Conservation (phyloP, 805 yeast species). For the Nakazawaea molendinolei region DNA sequence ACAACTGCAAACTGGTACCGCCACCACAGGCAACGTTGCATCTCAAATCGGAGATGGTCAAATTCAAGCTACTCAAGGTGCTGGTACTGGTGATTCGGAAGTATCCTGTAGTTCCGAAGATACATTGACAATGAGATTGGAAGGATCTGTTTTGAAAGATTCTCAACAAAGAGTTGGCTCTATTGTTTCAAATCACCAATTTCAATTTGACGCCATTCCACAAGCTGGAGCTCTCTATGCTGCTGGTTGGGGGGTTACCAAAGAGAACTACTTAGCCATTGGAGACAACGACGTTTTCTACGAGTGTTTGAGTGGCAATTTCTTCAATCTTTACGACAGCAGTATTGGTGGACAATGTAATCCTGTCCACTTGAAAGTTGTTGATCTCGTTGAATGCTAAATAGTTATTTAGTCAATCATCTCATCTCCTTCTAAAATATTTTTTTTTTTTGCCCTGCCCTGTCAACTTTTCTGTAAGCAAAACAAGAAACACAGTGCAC, state of each 20-base stretch:
- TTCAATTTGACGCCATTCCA: constrained; percentile 77
- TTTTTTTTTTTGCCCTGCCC: too few species aligned
- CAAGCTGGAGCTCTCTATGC: constrained; percentile 71
- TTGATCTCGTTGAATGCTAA: constrained; percentile 50
- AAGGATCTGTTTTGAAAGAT: constrained; percentile 47
- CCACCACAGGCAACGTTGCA: constrained; percentile 29
- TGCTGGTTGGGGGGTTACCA: constrained; percentile 53
- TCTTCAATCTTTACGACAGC: constrained; percentile 73
- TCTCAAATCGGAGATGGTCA: constrained; percentile 40
- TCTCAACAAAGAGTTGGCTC: constrained; percentile 64
- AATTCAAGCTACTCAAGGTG: constrained; percentile 4
- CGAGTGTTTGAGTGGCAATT: constrained; percentile 70
- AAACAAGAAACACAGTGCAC: too few species aligned
- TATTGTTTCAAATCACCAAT: constrained; percentile 76
- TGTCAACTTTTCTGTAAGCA: too few species aligned
- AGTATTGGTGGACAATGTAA: constrained; percentile 55
- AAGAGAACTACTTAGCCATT: constrained; percentile 55
- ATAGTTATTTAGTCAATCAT: too few species aligned
- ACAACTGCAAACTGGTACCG: constrained; percentile 30
- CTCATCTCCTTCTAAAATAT: too few species aligned
- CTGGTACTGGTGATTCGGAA: background rate
- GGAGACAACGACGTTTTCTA: constrained; percentile 58
- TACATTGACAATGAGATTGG: constrained; percentile 51
- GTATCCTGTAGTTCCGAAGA: constrained; percentile 22
- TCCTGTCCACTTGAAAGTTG: constrained; percentile 53